Percentiles rank a stretch among this genome's conserved stretches.
phyloP scores from a whole-genome alignment of 768 basidiomycete species.

The Terana coerulea region DNA sequence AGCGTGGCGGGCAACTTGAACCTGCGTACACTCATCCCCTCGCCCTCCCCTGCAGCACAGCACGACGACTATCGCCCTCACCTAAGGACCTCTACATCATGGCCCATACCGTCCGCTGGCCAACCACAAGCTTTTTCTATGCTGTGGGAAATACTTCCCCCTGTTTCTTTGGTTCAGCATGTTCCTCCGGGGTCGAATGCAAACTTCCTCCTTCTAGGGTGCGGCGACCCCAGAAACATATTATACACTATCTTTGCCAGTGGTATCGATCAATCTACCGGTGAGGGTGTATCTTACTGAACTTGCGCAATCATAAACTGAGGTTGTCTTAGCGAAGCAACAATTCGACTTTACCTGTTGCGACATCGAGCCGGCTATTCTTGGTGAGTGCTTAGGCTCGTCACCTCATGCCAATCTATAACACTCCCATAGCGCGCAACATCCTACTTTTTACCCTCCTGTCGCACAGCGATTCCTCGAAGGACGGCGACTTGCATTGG shows the following conservation, averaged over 20 bases:
- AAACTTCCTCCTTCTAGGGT: constrained; percentile 47
- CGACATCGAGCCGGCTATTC: constrained; percentile 43
- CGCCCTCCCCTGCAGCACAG: too few species aligned
- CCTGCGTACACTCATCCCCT: too few species aligned
- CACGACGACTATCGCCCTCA: not conserved
- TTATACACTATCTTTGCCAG: constrained; percentile 44
- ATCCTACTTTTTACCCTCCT: constrained; percentile 42
- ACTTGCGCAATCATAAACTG: too few species aligned
- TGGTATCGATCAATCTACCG: not conserved
- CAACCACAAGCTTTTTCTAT: constrained; percentile 47
- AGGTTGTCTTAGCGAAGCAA: constrained; percentile 17
- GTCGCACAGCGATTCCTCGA: constrained; percentile 25
- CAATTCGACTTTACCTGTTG: constrained; percentile 47
- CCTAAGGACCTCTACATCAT: constrained; percentile 24
- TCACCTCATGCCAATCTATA: not conserved
- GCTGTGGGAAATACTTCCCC: constrained; percentile 57
- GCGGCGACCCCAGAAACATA: constrained; percentile 54
- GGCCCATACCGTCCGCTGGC: constrained; percentile 42
- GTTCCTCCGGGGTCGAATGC: constrained; percentile 44
- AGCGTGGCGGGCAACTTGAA: too few species aligned
- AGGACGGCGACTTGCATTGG: constrained; percentile 29
- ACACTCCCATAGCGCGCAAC: constrained; percentile 39
- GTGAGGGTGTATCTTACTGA: constrained; percentile 18
- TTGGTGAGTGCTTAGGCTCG: constrained; percentile 30
- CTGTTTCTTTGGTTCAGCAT: constrained; percentile 44